Percentiles rank a stretch among this genome's conserved stretches.
Conservation (phyloP, 2,329 filamentous ascomycete species). For the Colletotrichum simmondsii region DNA sequence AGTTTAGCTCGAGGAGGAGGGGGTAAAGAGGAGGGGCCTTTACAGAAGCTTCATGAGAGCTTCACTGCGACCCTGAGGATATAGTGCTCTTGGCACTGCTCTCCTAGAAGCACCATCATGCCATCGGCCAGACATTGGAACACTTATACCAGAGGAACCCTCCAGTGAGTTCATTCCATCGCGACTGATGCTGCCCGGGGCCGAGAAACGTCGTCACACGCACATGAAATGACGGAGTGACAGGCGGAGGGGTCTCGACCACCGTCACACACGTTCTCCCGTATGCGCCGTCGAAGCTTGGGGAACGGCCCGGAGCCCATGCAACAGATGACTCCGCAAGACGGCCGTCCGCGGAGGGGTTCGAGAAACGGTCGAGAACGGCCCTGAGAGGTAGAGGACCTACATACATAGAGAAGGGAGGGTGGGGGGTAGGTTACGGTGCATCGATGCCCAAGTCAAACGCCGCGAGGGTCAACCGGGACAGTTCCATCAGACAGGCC, state of each 20-base stretch:
- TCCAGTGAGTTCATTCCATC: background rate
- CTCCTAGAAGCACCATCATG: background rate
- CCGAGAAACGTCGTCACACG: too few relatives aligned
- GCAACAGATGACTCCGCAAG: background rate
- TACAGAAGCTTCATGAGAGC: background rate
- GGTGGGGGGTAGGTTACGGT: background rate
- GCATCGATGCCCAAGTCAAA: background rate
- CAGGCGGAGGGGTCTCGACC: background rate
- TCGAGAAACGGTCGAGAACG: constrained; percentile 3
- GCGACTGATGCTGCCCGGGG: background rate
- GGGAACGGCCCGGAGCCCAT: background rate
- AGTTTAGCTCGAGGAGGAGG: background rate
- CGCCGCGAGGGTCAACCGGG: background rate
- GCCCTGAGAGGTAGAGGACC: background rate
- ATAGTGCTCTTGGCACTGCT: background rate
- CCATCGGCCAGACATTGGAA: background rate
- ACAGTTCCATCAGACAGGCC: background rate
- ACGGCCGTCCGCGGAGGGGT: background rate
- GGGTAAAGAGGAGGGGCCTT: background rate
- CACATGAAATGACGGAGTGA: background rate
- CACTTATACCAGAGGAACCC: background rate
- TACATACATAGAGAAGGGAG: background rate
- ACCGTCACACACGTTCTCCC: background rate
- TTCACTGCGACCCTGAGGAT: background rate
- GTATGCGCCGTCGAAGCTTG: background rate